These are phyloP conservation scores for Dictyostelium discoideum DNA, from an alignment of 78 protist genomes.

Conservation along the genomic window DNA sequence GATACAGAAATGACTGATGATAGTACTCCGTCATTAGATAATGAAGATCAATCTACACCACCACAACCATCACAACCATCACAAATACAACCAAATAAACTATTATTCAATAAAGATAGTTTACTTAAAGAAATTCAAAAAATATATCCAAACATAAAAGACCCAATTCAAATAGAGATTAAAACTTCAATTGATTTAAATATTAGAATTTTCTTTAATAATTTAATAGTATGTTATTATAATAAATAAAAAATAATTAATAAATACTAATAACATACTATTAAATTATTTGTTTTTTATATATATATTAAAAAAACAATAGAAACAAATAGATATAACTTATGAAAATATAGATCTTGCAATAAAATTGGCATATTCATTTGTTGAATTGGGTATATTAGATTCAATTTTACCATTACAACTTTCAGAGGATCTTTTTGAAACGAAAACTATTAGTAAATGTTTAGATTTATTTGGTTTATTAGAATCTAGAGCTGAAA, in stretches of 20 bases:
- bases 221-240: neutral
- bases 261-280: neutral
- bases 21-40: neutral
- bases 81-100: neutral
- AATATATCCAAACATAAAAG: neutral
- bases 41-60: neutral
- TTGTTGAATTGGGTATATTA: neutral
- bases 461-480: conserved; percentile 37
- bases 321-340: neutral
- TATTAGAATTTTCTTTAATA: conserved; percentile 32
- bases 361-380: neutral
- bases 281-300: too few relatives aligned
- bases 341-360: conserved; percentile 15
- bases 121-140: neutral
- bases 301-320: neutral
- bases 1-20: conserved; percentile 6
- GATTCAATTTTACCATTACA: conserved; percentile 17
- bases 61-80: neutral
- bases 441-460: conserved; percentile 33
- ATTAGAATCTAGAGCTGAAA: conserved; percentile 51
- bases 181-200: neutral
- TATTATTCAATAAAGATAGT: conserved; percentile 13
- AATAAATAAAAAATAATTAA: neutral
- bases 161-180: conserved; percentile 18
- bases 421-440: conserved; percentile 54